phyloP scores from a whole-genome alignment of 2,329 filamentous ascomycete species.

The Arthroderma sp. region DNA sequence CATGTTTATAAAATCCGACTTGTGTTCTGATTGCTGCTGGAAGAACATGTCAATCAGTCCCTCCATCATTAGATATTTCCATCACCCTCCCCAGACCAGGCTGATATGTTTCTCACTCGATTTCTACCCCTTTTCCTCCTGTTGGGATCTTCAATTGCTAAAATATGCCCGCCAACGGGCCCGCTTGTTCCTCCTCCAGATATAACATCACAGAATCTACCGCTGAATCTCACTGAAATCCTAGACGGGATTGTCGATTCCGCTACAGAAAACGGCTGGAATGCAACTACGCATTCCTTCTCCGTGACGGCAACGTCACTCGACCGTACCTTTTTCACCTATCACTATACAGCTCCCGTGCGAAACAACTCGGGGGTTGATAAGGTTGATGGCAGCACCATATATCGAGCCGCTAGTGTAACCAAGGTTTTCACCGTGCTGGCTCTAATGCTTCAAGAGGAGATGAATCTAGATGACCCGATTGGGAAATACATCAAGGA shows the following conservation, averaged over 20 bases:
- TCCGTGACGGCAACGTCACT: slow-evolving; percentile 29
- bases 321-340: slow-evolving; percentile 25
- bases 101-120: no score
- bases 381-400: slow-evolving; percentile 24
- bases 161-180: neutral
- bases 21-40: no score
- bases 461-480: slow-evolving; percentile 17
- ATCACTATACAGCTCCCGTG: slow-evolving; percentile 25
- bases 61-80: no score
- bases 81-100: no score
- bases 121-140: no score
- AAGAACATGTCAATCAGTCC: no score
- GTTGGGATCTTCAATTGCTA: no score
- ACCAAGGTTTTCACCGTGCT: slow-evolving; percentile 8
- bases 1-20: no score
- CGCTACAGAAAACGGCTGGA: neutral
- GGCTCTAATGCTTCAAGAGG: slow-evolving; percentile 4
- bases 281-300: slow-evolving; percentile 19
- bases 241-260: neutral
- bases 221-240: neutral
- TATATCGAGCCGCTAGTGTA: slow-evolving; percentile 29
- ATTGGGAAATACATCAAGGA: slow-evolving; percentile 22
- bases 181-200: neutral
- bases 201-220: neutral
- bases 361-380: slow-evolving; percentile 24